Evolutionary conservation across 768 basidiomycete genomes (phyloP), one percentile per base, ranked within the genome.

Genomic region (Antrodiella citrinella): DNA sequence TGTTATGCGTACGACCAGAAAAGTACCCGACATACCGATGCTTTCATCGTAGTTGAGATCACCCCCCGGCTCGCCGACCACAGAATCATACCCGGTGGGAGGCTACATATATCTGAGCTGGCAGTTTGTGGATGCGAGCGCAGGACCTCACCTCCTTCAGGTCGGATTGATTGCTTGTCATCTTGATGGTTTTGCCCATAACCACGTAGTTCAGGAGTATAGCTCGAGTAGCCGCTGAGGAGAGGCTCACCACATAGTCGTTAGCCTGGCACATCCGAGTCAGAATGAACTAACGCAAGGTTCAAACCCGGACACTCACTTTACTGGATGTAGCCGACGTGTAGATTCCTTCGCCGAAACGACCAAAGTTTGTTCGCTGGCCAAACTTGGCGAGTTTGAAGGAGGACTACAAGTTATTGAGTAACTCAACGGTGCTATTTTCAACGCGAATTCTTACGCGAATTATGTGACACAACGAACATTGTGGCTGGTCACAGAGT

Each of bases 321-420:
- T 62, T 61, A 5, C 58, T 62, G 11, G 61, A 62, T 3, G 61
- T 62, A 15, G 60, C 61, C 15, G 61, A 62, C 20, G 59, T 62
- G 44, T 62, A 62, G 26, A 62, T 58, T 1, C 61, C 61, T 2
- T 19, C 26, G 19, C 61, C 61, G 44, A 62, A 62, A 5, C 60
- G 56, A 12, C 57, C 56, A 44, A 57, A 60, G 49, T 59, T 61
- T 9, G 52, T 57, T 4, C 54, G 25, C 26, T 49, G 15, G 12
- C 53, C 49, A 4, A 35, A 48, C 15, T 50, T 51, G 18, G 54
- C 53, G 1, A 55, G 40, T 38, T 54, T 40, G 51, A 62, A 62
- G 4, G 61, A 60, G 26, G 52, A 53, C 58, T 59, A 30, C 20
- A n/a, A 26, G 47, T 5, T 21, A 3, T 25, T 22, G 26, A n/a